These are phyloP conservation scores for Pythium aquatile DNA, from an alignment of 352 stramenopile genomes.

Conservation along the genomic window DNA sequence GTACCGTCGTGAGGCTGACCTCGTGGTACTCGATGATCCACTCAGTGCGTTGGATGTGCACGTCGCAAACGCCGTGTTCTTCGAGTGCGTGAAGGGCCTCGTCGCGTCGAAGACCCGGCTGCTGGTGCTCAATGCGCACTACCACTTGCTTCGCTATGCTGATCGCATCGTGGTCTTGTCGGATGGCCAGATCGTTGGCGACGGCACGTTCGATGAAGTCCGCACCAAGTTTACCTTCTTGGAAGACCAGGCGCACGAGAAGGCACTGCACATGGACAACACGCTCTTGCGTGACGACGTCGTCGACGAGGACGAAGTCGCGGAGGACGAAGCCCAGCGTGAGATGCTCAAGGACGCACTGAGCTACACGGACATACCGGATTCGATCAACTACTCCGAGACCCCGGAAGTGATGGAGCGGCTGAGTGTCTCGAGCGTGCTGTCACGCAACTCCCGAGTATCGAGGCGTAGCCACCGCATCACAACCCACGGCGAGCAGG, in stretches of 20 bases:
- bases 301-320: constrained; percentile 3
- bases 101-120: constrained; percentile 34
- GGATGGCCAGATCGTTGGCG: constrained; percentile 33
- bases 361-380: not conserved
- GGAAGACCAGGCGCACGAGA: constrained; percentile 1
- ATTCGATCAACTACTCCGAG: constrained; percentile 7
- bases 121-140: constrained; percentile 45
- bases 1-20: constrained; percentile 50
- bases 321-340: not conserved
- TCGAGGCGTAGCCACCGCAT: not conserved
- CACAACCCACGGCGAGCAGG: not conserved
- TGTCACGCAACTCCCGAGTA: not conserved
- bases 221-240: constrained; percentile 31
- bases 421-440: constrained; percentile 3
- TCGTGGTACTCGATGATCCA: constrained; percentile 67
- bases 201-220: constrained; percentile 31
- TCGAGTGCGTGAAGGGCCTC: constrained; percentile 32
- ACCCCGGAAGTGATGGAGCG: constrained; percentile 3
- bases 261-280: constrained; percentile 22
- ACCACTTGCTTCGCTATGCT: constrained; percentile 38
- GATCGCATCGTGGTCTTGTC: constrained; percentile 41
- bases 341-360: constrained; percentile 21
- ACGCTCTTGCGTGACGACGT: constrained; percentile 28
- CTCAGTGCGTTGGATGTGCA: constrained; percentile 60
- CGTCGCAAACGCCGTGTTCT: constrained; percentile 44